phyloP scores from a whole-genome alignment of 2,329 filamentous ascomycete genomes.

The Botrytis tulipae region DNA sequence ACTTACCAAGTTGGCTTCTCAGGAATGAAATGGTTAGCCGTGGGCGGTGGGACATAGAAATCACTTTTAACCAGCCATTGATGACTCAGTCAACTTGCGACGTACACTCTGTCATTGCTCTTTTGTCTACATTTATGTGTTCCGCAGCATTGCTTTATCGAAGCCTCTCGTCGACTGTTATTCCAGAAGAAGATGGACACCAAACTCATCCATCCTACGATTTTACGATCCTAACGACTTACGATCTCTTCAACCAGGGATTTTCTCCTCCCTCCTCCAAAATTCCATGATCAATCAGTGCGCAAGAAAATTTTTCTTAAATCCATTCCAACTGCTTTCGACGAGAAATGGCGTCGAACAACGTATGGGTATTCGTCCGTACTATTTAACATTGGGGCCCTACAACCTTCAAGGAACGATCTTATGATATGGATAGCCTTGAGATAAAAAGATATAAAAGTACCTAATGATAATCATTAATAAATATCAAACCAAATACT shows the following conservation, averaged over 20 bases:
- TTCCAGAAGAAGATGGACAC: not conserved
- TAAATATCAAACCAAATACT: not conserved
- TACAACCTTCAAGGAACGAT: too few relatives aligned
- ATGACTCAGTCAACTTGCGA: not conserved
- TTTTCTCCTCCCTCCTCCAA: not conserved
- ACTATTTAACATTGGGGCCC: too few relatives aligned
- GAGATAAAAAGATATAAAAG: not conserved
- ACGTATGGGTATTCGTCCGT: too few relatives aligned
- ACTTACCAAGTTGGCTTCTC: not conserved
- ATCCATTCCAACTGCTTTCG: not conserved
- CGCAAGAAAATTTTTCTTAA: not conserved
- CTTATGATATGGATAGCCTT: too few relatives aligned
- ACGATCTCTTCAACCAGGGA: not conserved
- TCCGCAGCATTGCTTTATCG: not conserved
- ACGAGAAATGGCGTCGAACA: not conserved
- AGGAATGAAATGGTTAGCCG: fast-evolving
- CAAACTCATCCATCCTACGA: not conserved
- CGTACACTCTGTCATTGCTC: not conserved
- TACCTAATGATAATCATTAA: not conserved
- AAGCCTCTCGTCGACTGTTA: not conserved
- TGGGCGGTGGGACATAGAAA: not conserved
- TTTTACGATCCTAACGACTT: not conserved
- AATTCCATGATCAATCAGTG: not conserved
- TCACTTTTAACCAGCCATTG: not conserved
- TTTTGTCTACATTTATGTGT: not conserved